phyloP scores from a whole-genome alignment of 306 rosid species.

The Boehmeria nivea region DNA sequence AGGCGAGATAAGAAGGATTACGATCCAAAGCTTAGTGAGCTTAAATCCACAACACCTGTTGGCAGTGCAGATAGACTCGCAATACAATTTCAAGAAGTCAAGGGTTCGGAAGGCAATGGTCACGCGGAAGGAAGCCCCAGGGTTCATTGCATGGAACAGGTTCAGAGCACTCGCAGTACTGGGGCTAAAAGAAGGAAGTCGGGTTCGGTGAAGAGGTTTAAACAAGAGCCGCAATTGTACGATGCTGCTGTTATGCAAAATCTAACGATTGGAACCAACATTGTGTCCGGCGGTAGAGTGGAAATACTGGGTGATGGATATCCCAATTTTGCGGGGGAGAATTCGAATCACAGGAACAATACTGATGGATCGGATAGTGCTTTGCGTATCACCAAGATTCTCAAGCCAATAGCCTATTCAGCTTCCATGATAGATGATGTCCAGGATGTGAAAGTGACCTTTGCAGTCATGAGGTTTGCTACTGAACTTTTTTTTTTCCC shows the following conservation, averaged over 20 bases:
- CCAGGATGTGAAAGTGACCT: slow-evolving; percentile 60
- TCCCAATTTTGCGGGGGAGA: slow-evolving; percentile 34
- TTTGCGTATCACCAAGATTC: slow-evolving; percentile 55
- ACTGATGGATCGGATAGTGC: slow-evolving; percentile 31
- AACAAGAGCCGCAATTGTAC: slow-evolving; percentile 33
- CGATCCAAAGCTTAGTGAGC: slow-evolving; percentile 84
- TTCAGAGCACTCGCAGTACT: slow-evolving; percentile 39
- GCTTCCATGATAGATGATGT: slow-evolving; percentile 46
- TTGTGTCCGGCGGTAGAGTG: slow-evolving; percentile 23
- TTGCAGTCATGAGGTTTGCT: slow-evolving; percentile 63
- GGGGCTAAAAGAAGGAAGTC: slow-evolving; percentile 91
- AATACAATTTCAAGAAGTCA: slow-evolving; percentile 42
- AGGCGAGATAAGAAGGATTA: slow-evolving; percentile 41
- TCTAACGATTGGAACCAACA: slow-evolving; percentile 29
- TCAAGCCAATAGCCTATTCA: slow-evolving; percentile 70
- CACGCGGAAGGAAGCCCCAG: slow-evolving; percentile 30
- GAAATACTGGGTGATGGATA: slow-evolving; percentile 23
- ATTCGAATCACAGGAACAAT: slow-evolving; percentile 30
- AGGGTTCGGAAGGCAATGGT: slow-evolving; percentile 24
- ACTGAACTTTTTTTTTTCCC: no score
- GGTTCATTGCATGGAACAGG: slow-evolving; percentile 28
- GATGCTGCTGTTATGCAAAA: slow-evolving; percentile 32
- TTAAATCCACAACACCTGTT: slow-evolving; percentile 35
- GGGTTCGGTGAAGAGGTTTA: slow-evolving; percentile 81
- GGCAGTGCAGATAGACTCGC: slow-evolving; percentile 42